Base-by-base conservation (phyloP, 1,139 yeast genomes). In the Saccharomyces hybrid region DNA sequence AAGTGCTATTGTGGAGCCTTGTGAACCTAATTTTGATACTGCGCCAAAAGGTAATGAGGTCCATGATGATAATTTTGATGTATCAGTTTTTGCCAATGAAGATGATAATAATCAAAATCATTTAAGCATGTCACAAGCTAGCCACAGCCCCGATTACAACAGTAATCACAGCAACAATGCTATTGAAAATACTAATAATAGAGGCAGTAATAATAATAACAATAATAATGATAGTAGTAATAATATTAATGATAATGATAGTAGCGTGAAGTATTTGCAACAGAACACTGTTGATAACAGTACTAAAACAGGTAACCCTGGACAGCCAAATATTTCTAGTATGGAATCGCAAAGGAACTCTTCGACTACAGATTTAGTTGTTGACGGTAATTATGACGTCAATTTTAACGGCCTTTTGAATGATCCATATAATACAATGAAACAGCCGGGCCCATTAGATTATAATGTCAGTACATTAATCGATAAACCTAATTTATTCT, bases 1-100 rank as follows among this genome's bases (percentile, higher is more conserved):
- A 26, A 79, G 85, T 65, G 82, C 87, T 60, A 73, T 81, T 9
- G 78, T 79, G 64, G 58, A 56, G 25, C 53, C 49, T 27, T 52
- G 50, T 52, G 58, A 56, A 28, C 53, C 53, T 16, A 27, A 23
- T 28, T 16, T 29, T 16, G 38, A 16, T 31, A 38, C 50, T 13
- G 44, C 20, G 6, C 27, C 51, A 5, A 51, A 53, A 28, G 51
- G 27, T 8, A 11, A 8, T 46, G 26, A 42, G 23, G n/a, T 20
- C 27, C 26, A 44, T 8, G 49, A 57, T 11, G 57, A 55, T 9
- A 48, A 50, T 26, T 54, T 58, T 27, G 57, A 56, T 34, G 50
- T 57, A 32, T 52, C 56, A 11, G 26, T 55, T 16, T 54, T 55
- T 51, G 48, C 56, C 28, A 51, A 44, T 26, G 53, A 23, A 11